Conservation (phyloP, 139 green algal genomes). For the Picochlorum sp. region DNA sequence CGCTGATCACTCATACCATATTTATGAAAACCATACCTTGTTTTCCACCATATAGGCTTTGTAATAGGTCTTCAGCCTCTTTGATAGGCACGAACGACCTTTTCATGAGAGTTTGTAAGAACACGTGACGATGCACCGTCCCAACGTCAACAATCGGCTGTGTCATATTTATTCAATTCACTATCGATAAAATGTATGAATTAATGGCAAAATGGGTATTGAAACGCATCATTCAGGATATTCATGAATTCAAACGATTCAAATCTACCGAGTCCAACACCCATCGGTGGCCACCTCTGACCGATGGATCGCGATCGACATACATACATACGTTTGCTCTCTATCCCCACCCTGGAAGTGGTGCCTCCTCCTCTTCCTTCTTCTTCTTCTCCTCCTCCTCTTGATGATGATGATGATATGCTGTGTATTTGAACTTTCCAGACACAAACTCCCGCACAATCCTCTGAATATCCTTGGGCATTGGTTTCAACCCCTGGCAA, state of each 20-base stretch:
- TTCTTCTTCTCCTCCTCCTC: constrained; percentile 1
- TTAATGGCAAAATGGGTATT: background rate
- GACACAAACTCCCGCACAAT: constrained; percentile 8
- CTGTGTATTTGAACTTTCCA: constrained; percentile 12
- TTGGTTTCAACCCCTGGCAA: constrained; percentile 8
- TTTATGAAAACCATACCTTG: background rate
- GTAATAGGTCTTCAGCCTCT: constrained; percentile 11
- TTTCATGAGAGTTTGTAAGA: constrained; percentile 17
- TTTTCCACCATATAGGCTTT: background rate
- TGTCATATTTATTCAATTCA: background rate
- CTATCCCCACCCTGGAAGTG: constrained; percentile 11
- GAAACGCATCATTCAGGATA: too few species aligned
- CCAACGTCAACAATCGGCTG: background rate
- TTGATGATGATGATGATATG: background rate
- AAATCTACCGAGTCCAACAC: too few species aligned
- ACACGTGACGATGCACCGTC: background rate
- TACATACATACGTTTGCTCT: background rate
- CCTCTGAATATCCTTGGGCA: background rate
- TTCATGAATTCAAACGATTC: too few species aligned
- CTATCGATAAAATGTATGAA: background rate
- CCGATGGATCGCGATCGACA: background rate
- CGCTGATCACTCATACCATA: too few species aligned
- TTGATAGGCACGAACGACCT: background rate
- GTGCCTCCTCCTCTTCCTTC: background rate
- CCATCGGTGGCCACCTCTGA: too few species aligned